Evolutionary conservation across 2,329 filamentous ascomycete species (phyloP).

Genomic region (Iodosphaeria phyllophila): DNA sequence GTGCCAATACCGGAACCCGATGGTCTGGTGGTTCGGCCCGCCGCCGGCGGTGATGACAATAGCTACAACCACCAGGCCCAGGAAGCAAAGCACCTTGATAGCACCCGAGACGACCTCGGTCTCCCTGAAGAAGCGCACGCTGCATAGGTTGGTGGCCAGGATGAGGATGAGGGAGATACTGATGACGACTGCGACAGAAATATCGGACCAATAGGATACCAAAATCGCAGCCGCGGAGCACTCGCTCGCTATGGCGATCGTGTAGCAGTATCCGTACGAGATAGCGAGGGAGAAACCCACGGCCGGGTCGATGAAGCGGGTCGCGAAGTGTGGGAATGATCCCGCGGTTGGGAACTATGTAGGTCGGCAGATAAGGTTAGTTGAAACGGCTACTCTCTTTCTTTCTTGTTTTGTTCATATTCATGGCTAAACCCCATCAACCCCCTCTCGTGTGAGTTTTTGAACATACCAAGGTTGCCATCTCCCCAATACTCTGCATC

Average conservation of each 20-base stretch:
- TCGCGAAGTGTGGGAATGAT: constrained; percentile 7
- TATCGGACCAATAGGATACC: constrained; percentile 6
- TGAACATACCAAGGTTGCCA: constrained; percentile 8
- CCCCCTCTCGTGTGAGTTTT: too few species aligned
- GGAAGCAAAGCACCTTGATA: constrained; percentile 17
- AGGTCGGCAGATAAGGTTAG: too few species aligned
- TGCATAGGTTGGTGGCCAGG: constrained; percentile 3
- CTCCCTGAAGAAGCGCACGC: constrained; percentile 4
- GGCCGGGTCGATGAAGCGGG: constrained; percentile 13
- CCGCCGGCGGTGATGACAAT: constrained; percentile 29
- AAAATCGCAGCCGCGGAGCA: constrained; percentile 13
- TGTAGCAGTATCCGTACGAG: constrained; percentile 15
- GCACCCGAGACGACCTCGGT: constrained; percentile 4
- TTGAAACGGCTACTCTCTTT: too few species aligned
- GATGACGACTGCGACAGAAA: constrained; percentile 13
- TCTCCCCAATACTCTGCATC: constrained; percentile 10
- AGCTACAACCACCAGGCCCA: constrained; percentile 28
- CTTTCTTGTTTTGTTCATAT: too few species aligned
- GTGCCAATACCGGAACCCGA: constrained; percentile 32
- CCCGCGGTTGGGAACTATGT: constrained; percentile 4
- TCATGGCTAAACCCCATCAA: constrained; percentile 4
- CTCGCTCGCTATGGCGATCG: constrained; percentile 15
- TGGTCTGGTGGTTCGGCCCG: constrained; percentile 27
- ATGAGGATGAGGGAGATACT: constrained; percentile 4
- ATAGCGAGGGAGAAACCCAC: constrained; percentile 14